Conservation (phyloP, 2,329 filamentous ascomycete genomes). For the Colletotrichum coccodes region DNA sequence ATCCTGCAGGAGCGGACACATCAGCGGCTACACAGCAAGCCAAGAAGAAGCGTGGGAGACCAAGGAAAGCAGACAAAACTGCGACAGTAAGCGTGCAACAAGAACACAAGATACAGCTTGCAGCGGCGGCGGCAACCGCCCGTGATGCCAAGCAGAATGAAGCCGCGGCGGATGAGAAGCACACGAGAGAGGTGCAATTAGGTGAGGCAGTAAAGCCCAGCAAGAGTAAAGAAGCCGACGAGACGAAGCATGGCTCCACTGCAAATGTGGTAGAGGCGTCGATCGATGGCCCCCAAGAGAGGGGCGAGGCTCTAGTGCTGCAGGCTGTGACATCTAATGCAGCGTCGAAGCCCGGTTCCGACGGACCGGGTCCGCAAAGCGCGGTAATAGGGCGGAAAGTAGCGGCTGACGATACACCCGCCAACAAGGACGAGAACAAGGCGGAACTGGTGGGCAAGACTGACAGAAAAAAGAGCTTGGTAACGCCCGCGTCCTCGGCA, state of each 20-base stretch:
- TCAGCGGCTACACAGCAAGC: slow-evolving; percentile 8
- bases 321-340: slow-evolving; percentile 17
- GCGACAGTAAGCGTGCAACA: slow-evolving; percentile 22
- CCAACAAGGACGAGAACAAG: slow-evolving; percentile 22
- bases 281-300: background rate
- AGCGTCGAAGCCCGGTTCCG: background rate
- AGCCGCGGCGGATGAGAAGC: background rate
- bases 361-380: slow-evolving; percentile 3
- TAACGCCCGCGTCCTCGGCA: slow-evolving; percentile 29
- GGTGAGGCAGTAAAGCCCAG: background rate
- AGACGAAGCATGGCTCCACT: background rate
- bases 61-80: slow-evolving; percentile 47
- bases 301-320: slow-evolving; percentile 7
- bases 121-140: background rate
- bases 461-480: slow-evolving; percentile 28
- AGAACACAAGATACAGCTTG: background rate
- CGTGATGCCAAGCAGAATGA: background rate
- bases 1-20: background rate
- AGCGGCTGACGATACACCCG: background rate
- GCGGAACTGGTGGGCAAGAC: slow-evolving; percentile 21
- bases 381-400: slow-evolving; percentile 2
- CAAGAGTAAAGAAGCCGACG: background rate
- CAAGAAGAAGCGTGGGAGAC: slow-evolving; percentile 47
- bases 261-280: background rate
- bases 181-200: background rate